These are phyloP conservation scores for Pseudogymnoascus sp. DNA, from an alignment of 2,329 filamentous ascomycete genomes.

Conservation along the genomic window DNA sequence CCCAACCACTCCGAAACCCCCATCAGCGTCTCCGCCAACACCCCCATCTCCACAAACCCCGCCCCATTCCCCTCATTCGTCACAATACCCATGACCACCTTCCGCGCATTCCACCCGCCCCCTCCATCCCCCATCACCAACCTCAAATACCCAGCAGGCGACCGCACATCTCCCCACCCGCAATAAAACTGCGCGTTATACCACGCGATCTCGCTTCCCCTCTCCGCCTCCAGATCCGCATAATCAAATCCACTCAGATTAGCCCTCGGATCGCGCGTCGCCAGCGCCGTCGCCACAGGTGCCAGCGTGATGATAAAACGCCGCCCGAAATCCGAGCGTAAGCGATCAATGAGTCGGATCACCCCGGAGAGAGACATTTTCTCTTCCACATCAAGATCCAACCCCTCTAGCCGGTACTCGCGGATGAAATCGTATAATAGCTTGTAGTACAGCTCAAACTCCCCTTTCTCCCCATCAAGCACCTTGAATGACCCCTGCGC, in stretches of 20 bases:
- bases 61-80: constrained; percentile 70
- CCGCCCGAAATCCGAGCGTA: constrained; percentile 61
- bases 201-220: constrained; percentile 63
- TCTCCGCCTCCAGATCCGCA: constrained; percentile 60
- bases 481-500: constrained; percentile 65
- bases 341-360: constrained; percentile 58
- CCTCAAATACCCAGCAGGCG: constrained; percentile 42
- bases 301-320: constrained; percentile 73
- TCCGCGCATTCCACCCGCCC: constrained; percentile 63
- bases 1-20: constrained; percentile 45
- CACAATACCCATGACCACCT: constrained; percentile 72
- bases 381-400: constrained; percentile 79
- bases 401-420: constrained; percentile 54
- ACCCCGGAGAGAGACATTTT: constrained; percentile 59
- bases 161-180: constrained; percentile 52
- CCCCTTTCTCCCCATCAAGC: constrained; percentile 31
- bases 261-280: constrained; percentile 45
- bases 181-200: constrained; percentile 94
- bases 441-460: constrained; percentile 66
- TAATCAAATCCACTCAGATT: constrained; percentile 82
- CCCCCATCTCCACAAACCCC: constrained; percentile 54
- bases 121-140: constrained; percentile 34
- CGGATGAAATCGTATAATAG: constrained; percentile 61
- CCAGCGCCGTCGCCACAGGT: constrained; percentile 69
- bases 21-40: constrained; percentile 49